These are phyloP conservation scores for Cotoneaster glaucophyllus DNA, from an alignment of 306 rosid genomes.

Conservation along the genomic window DNA sequence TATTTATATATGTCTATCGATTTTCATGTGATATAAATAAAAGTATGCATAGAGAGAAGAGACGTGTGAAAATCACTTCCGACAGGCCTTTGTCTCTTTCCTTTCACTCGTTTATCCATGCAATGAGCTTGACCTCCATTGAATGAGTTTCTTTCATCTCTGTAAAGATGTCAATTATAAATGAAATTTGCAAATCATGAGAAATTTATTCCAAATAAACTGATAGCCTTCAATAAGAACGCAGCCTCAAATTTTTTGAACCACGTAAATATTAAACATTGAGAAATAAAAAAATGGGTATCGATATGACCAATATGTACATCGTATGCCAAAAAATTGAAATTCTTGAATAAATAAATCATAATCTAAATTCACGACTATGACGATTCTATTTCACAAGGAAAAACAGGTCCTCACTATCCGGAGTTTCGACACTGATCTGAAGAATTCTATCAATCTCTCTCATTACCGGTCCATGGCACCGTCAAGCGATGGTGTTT, in stretches of 20 bases:
- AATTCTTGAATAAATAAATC: background rate
- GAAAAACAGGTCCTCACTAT: background rate
- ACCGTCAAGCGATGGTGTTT: background rate
- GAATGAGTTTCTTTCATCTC: background rate
- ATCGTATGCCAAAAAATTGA: background rate
- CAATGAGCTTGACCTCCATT: background rate
- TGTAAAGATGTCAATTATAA: background rate
- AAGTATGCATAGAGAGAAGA: background rate
- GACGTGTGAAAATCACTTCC: background rate
- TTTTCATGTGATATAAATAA: no score
- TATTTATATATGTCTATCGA: no score
- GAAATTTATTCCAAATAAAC: no score
- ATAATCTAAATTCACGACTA: background rate
- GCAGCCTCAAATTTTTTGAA: background rate
- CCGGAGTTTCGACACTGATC: background rate
- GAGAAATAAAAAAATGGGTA: background rate
- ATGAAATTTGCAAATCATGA: background rate
- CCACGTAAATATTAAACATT: background rate
- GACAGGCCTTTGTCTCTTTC: background rate
- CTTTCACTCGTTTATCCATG: background rate
- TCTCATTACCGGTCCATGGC: background rate
- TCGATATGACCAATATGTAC: background rate
- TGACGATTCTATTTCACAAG: background rate
- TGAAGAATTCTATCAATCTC: background rate
- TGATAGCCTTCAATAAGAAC: no score